phyloP scores from a whole-genome alignment of 345 rosid genomes.

The Eucalyptus erythrocorys region DNA sequence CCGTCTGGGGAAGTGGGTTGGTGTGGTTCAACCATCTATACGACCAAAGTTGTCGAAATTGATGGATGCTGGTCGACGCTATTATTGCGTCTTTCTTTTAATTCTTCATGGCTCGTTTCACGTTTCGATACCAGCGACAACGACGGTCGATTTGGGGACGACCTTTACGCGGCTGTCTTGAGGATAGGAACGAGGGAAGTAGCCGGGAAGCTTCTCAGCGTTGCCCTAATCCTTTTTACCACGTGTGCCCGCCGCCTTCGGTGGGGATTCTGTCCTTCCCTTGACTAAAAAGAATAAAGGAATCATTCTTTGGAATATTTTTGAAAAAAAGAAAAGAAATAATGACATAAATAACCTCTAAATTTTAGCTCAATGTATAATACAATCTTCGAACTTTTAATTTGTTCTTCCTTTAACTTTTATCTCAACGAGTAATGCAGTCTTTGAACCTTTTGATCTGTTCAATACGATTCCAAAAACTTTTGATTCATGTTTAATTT shows the following conservation, averaged over 20 bases:
- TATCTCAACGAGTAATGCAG: too few relatives aligned
- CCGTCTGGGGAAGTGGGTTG: background rate
- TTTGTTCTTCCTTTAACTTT: fast-evolving
- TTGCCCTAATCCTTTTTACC: background rate
- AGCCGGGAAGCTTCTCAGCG: background rate
- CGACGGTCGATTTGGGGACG: background rate
- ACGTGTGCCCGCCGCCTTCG: background rate
- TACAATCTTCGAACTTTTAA: fast-evolving
- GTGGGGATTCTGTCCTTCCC: background rate
- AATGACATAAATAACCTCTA: fast-evolving
- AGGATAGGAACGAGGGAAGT: background rate
- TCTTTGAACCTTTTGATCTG: fast-evolving
- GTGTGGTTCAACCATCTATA: background rate
- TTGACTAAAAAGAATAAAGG: background rate
- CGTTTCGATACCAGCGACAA: background rate
- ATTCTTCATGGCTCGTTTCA: background rate
- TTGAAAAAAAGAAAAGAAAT: fast-evolving
- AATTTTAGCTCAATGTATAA: fast-evolving
- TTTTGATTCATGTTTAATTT: too few relatives aligned
- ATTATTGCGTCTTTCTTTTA: background rate
- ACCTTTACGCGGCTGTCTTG: background rate
- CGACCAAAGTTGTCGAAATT: background rate
- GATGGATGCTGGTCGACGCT: background rate
- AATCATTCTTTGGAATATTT: background rate
- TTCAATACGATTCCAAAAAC: fast-evolving